These are phyloP conservation scores for Dictyostelium purpureum DNA, from an alignment of 78 protist species.

Conservation along the genomic window DNA sequence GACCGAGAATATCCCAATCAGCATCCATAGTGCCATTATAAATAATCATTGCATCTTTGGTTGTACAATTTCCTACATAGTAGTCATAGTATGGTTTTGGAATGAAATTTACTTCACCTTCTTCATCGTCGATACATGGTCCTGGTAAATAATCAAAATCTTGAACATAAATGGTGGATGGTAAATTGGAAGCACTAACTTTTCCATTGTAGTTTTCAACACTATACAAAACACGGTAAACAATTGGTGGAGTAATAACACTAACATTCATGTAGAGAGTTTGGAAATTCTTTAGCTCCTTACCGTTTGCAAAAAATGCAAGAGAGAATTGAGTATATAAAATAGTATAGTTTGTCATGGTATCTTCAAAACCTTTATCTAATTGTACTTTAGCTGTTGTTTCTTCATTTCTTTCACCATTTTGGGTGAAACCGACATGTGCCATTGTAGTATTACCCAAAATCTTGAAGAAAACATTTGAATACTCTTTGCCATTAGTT, in stretches of 20 bases:
- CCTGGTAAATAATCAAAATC: background rate
- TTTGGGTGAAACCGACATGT: background rate
- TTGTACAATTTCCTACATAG: background rate
- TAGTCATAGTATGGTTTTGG: background rate
- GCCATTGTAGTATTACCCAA: background rate
- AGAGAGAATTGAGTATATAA: background rate
- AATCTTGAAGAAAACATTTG: background rate
- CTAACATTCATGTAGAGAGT: no score
- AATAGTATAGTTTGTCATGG: background rate
- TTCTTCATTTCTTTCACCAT: background rate
- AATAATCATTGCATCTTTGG: background rate
- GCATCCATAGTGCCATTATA: background rate
- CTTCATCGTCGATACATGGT: background rate
- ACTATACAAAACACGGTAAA: background rate
- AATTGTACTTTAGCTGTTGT: background rate
- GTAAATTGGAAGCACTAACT: background rate
- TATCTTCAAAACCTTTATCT: background rate
- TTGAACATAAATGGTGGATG: background rate
- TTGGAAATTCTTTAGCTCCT: background rate
- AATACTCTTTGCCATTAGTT: background rate
- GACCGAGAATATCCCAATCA: background rate
- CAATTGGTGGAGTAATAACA: background rate
- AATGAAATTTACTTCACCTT: background rate
- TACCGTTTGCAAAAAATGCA: background rate
- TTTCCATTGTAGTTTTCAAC: background rate